These are phyloP conservation scores for Colletotrichum euphorbiae DNA, from an alignment of 2,329 filamentous ascomycete species.

Conservation along the genomic window DNA sequence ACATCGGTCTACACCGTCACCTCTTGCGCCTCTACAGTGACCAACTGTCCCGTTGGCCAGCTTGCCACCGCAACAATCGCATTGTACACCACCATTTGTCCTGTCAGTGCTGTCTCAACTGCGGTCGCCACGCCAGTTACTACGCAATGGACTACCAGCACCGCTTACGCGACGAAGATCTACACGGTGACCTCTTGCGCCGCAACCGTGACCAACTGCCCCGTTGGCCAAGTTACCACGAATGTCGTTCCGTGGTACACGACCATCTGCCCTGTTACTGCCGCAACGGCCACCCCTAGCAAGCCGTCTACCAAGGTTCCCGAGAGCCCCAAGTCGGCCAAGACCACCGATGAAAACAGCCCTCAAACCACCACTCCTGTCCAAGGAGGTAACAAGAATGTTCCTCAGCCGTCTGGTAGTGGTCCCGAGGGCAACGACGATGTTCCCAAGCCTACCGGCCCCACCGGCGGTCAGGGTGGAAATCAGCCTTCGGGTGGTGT, in stretches of 20 bases:
- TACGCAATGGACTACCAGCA: slow-evolving; percentile 47
- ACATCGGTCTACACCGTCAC: slow-evolving; percentile 50
- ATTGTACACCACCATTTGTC: slow-evolving; percentile 56
- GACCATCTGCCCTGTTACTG: slow-evolving; percentile 56
- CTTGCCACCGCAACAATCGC: slow-evolving; percentile 52
- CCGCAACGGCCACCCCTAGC: slow-evolving; percentile 1
- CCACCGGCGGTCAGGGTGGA: neutral
- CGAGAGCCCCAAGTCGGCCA: neutral
- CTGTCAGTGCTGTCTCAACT: slow-evolving; percentile 45
- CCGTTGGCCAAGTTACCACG: slow-evolving; percentile 52
- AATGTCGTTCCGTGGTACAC: slow-evolving; percentile 50
- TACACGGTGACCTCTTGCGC: slow-evolving; percentile 69
- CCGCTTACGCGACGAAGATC: slow-evolving; percentile 55
- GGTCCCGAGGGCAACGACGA: neutral
- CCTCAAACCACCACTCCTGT: neutral
- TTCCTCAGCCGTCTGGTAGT: neutral
- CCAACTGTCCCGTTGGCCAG: slow-evolving; percentile 43
- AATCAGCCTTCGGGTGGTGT: slow-evolving; percentile 3
- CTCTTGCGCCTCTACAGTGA: slow-evolving; percentile 60
- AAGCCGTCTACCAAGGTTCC: slow-evolving; percentile 21
- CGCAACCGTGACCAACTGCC: slow-evolving; percentile 54
- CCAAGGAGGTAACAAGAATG: neutral
- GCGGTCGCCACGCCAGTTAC: slow-evolving; percentile 22
- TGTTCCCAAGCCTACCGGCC: slow-evolving; percentile 1
- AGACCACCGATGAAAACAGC: neutral